Evolutionary conservation across 2,329 filamentous ascomycete genomes (phyloP), one percentile per base, ranked within the genome.

Genomic region (Calcarisporium arbuscula): DNA sequence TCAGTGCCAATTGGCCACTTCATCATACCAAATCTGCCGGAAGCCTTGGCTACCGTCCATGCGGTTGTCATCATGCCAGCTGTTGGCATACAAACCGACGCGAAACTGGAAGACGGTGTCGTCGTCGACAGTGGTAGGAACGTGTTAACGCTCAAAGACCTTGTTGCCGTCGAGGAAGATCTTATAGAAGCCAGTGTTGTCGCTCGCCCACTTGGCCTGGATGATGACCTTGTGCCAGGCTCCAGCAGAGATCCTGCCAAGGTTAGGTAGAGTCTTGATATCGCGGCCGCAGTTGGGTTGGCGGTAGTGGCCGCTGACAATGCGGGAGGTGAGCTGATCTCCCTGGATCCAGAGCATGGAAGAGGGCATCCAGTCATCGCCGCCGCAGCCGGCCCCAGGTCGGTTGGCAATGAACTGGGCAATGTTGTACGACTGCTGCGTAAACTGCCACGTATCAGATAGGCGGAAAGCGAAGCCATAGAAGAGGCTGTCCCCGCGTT

Each of bases 381-480:
- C 54, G 35, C 46, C 56, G 43, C 66, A 68, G 30, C 54, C 52
- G 4, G 60, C 54, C 40, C 61, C 58, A 2, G 51, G 49, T 40
- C 70, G 69, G 42, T 70, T 58, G 36, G 66, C 65, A 43, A 72
- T 72, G 54, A 71, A 72, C 51, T 72, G 68, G 0, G 60, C 65
- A 28, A 71, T 48, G 52, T 70, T 68, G 53, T 64, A 72, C 32
- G 49, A 53, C 48, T 69, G 64, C 2, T 51, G 48, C n/a, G 49
- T 44, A 46, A 67, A 68, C 41, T 72, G 49, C 68, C 68, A 72
- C 38, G 53, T 35, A 1, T 62, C 47, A 18, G 61, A 56, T 7
- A 73, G 60, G n/a, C 65, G 63, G 54, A 73, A 72, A 1, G 56
- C 52, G 48, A 72, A 73, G 22, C 68, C 66, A 53, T 72, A 72